A percentile compares a stretch with the other conserved stretches of the same genome.
phyloP scores from a whole-genome alignment of 768 basidiomycete genomes.

The Trametes maxima region DNA sequence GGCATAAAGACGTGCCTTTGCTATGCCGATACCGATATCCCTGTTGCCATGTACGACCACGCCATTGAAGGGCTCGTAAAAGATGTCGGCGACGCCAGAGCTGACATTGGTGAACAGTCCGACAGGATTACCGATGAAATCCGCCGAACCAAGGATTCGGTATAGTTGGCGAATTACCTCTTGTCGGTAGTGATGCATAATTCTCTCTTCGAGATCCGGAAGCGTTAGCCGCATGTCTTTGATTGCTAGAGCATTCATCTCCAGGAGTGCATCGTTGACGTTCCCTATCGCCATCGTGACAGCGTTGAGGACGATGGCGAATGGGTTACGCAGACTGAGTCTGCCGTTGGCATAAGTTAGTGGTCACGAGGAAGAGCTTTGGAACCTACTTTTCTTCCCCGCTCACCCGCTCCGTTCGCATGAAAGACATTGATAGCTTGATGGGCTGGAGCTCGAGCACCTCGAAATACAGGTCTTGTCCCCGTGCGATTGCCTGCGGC shows the following conservation, averaged over 20 bases:
- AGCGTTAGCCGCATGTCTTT: slow-evolving; percentile 90
- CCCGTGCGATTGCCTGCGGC: slow-evolving; percentile 63
- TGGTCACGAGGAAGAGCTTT: background rate
- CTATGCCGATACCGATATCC: slow-evolving; percentile 92
- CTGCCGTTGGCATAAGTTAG: slow-evolving; percentile 36
- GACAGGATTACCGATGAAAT: slow-evolving; percentile 95
- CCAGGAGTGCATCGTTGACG: slow-evolving; percentile 92
- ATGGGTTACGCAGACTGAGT: slow-evolving; percentile 81
- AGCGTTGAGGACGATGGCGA: slow-evolving; percentile 92
- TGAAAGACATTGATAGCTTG: slow-evolving; percentile 90
- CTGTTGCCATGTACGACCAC: slow-evolving; percentile 96
- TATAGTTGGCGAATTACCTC: slow-evolving; percentile 94
- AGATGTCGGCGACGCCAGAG: slow-evolving; percentile 96
- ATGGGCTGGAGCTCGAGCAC: slow-evolving; percentile 94
- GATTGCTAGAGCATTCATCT: slow-evolving; percentile 91
- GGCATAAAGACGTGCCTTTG: slow-evolving; percentile 63
- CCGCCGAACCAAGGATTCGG: slow-evolving; percentile 95
- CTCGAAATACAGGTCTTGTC: slow-evolving; percentile 92
- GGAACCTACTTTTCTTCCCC: slow-evolving; percentile 84
- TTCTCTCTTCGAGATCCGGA: slow-evolving; percentile 81
- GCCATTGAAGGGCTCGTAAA: slow-evolving; percentile 97
- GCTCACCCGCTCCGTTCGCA: slow-evolving; percentile 93
- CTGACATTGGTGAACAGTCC: slow-evolving; percentile 98
- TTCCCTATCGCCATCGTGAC: slow-evolving; percentile 97
- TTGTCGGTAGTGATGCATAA: slow-evolving; percentile 91